phyloP scores from a whole-genome alignment of 352 stramenopile genomes.

The Saprolegnia parasitica region DNA sequence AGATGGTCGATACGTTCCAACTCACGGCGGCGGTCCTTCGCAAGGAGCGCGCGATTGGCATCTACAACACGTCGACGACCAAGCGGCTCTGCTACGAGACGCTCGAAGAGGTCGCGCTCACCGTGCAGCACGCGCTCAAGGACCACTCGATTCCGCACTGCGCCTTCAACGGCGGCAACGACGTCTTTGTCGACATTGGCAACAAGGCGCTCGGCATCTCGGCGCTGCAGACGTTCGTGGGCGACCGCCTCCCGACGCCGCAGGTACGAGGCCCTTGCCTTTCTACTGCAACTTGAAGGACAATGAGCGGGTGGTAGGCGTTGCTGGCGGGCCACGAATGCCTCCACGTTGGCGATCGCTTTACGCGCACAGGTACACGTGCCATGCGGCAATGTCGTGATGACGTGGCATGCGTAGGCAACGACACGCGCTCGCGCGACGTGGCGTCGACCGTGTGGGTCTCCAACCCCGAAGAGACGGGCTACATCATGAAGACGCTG shows the following conservation, averaged over 20 bases:
- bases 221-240: slow-evolving; percentile 85
- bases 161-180: slow-evolving; percentile 94
- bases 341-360: slow-evolving; percentile 94
- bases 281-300: slow-evolving; percentile 9
- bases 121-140: slow-evolving; percentile 84
- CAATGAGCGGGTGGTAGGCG: too few relatives aligned
- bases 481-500: slow-evolving; percentile 92
- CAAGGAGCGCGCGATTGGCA: slow-evolving; percentile 91
- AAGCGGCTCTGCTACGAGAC: slow-evolving; percentile 87
- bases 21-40: slow-evolving; percentile 83
- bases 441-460: slow-evolving; percentile 94
- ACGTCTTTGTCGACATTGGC: slow-evolving; percentile 96
- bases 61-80: slow-evolving; percentile 75
- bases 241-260: slow-evolving; percentile 71
- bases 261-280: too few relatives aligned
- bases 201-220: slow-evolving; percentile 94
- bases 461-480: slow-evolving; percentile 91
- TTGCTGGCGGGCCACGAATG: slow-evolving; percentile 60
- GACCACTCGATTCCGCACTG: slow-evolving; percentile 87
- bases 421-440: slow-evolving; percentile 91
- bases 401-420: slow-evolving; percentile 50
- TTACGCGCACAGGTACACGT: slow-evolving; percentile 52
- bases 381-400: not conserved
- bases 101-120: slow-evolving; percentile 92
- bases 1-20: slow-evolving; percentile 75